Base-by-base conservation (phyloP, 2,329 filamentous ascomycete species). In the Phialemonium atrogriseum region DNA sequence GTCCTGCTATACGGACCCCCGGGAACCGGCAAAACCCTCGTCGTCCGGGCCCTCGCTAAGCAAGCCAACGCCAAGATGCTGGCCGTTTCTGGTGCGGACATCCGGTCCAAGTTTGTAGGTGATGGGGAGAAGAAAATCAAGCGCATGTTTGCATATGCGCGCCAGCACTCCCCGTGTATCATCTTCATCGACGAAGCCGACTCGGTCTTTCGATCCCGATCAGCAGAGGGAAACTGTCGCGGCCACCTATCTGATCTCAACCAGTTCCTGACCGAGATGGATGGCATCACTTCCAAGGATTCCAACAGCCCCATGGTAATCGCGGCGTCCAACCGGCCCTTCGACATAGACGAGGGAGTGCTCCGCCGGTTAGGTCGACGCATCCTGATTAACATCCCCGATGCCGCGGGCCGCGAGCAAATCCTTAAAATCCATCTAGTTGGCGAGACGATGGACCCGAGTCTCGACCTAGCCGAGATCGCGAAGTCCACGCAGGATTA, bases 161-260 rank as follows among this genome's bases (percentile, higher is more conserved):
- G 79, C 27, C 56, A 60, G 41, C 84, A 85, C 51, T 70, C 78
- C 10, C 80, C 80, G 20, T 75, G 80, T 4, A 85, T 85, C 55
- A 79, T 86, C 39, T 86, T 86, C 58, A 85, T 86, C 40, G 81
- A 86, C 50, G 81, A 86, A 51, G 57, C 85, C 35, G 81, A 86
- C 55, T 80, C 81, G 27, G 78, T 86, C 47, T 81, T 81, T 45
- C 76, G 77, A 18, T 84, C 83, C 60, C 66, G 81, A 42, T n/a
- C 80, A 82, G 41, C 75, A 80, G 36, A 66, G 77, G 32, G 81
- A 85, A 55, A n/a, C n/a, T 75, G 77, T 12, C 75, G 77, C 17
- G 84, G 84, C 49, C 76, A 78, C 40, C 83, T 83, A 50, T 80
- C 84, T 51, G 84, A 80, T 1, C 62, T 85, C 38, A 86, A 85